A percentile compares a stretch with the other conserved stretches of the same genome.
phyloP scores from a whole-genome alignment of 116 monocot genomes.

The Papilionanthe hybrid region DNA sequence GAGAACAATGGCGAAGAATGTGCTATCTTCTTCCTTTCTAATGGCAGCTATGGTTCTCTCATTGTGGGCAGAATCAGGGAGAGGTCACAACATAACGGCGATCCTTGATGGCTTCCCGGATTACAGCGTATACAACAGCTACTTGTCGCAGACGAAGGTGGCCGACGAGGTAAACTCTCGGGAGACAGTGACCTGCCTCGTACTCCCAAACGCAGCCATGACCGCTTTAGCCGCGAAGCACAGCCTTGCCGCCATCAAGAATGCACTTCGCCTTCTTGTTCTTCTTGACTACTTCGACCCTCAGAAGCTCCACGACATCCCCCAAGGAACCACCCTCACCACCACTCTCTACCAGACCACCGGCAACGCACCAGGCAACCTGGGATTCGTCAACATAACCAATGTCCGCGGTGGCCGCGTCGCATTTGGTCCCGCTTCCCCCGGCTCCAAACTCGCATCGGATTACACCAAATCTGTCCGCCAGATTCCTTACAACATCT shows the following conservation, averaged over 20 bases:
- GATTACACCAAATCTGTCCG: slow-evolving; percentile 54
- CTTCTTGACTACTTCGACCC: slow-evolving; percentile 95
- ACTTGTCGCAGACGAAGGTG: slow-evolving; percentile 58
- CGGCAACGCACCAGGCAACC: slow-evolving; percentile 58
- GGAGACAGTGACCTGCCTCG: slow-evolving; percentile 68
- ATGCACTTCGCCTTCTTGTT: slow-evolving; percentile 71
- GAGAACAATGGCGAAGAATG: slow-evolving; percentile 1
- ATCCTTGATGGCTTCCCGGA: slow-evolving; percentile 57
- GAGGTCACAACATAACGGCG: slow-evolving; percentile 61
- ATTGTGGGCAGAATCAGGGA: background rate
- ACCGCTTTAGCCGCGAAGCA: slow-evolving; percentile 43
- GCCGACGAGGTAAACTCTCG: slow-evolving; percentile 84
- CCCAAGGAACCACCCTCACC: slow-evolving; percentile 51
- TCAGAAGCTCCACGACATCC: slow-evolving; percentile 67
- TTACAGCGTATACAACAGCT: slow-evolving; percentile 70
- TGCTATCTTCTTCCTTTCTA: background rate
- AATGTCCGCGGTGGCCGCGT: slow-evolving; percentile 54
- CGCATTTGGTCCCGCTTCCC: slow-evolving; percentile 43
- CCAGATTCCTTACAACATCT: slow-evolving; percentile 62
- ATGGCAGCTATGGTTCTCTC: background rate
- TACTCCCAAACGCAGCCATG: slow-evolving; percentile 63
- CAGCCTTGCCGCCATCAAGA: slow-evolving; percentile 59
- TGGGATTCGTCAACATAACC: slow-evolving; percentile 79
- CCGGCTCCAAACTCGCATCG: slow-evolving; percentile 48
- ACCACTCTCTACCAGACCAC: slow-evolving; percentile 89